Percentiles rank a stretch among this genome's conserved stretches.
These are phyloP conservation scores for Xylariales sp. DNA, from an alignment of 2,329 filamentous ascomycete species.

Conservation along the genomic window DNA sequence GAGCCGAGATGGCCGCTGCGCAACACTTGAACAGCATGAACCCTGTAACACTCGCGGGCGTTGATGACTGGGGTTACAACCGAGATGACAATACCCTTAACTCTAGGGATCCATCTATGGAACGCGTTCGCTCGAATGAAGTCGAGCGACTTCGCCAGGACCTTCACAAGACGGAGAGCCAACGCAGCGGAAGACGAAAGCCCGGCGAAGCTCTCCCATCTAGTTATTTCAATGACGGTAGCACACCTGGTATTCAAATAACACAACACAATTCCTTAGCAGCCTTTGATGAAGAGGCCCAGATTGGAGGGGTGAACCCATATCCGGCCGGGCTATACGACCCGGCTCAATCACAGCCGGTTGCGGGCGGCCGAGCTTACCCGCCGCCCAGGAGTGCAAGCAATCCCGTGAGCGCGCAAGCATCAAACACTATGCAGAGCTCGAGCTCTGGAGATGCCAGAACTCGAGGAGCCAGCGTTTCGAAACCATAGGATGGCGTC, in stretches of 20 bases:
- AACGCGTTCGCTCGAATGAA: conserved; percentile 32
- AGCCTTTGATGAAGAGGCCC: conserved; percentile 26
- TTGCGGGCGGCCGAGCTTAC: not conserved
- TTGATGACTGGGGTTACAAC: conserved; percentile 33
- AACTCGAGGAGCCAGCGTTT: conserved; percentile 5
- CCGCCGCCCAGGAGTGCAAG: not conserved
- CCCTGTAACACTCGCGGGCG: conserved; percentile 21
- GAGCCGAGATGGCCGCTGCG: conserved; percentile 39
- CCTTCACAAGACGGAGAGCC: conserved; percentile 21
- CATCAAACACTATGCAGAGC: not conserved
- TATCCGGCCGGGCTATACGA: conserved; percentile 4
- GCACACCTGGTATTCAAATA: conserved; percentile 19
- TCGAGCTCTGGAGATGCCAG: conserved; percentile 1
- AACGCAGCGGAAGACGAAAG: conserved; percentile 23
- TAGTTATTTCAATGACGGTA: conserved; percentile 10
- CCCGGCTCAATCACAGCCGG: not conserved
- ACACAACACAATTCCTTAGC: conserved; percentile 17
- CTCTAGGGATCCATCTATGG: conserved; percentile 17
- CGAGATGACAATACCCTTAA: conserved; percentile 30
- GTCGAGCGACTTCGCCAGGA: conserved; percentile 23
- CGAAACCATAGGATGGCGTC: conserved; percentile 2
- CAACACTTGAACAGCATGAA: conserved; percentile 38
- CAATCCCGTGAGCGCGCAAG: not conserved
- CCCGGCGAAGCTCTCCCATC: conserved; percentile 22
- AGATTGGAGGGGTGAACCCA: conserved; percentile 20